Evolutionary conservation across 2,329 filamentous ascomycete species (phyloP), one percentile per base, ranked within the genome.

Genomic region (Trichoderma sp.): DNA sequence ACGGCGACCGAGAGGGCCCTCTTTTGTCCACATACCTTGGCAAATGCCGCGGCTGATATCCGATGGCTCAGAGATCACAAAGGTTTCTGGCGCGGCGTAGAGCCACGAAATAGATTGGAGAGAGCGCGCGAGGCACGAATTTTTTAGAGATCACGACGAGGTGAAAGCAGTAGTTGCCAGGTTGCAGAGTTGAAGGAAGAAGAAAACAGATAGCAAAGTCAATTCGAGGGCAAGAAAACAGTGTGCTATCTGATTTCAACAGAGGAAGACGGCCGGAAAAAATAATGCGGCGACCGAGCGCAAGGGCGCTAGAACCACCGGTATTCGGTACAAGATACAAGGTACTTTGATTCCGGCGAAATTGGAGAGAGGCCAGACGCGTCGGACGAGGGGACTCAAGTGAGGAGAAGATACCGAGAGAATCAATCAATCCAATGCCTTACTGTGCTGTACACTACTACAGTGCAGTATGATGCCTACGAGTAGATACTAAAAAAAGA

Each of bases 271-370:
- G 3, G 15, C 30, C 56, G 57, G 47, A 51, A 64, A 62, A 70
- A 56, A 34, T 71, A 67, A 61, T 62, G 28, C 32, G 70, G 72
- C 76, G 71, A 74, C 62, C 74, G 73, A 74, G 64, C 74, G 73
- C 74, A 74, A 72, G 69, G 56, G 28, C 56, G 56, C 56, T 60
- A 60, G 30, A 32, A 68, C 75, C 71, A 78, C 4, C 43, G 39
- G 28, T 51, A 51, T n/a, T 30, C 18, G 21, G 70, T 63, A 67
- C 30, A 28, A 18, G 62, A 24, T 60, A 66, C 62, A 24, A 43
- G 36, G 62, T 67, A 66, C 70, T 36, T 58, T 47, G 43, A 39
- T 21, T 47, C 43, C 43, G 43, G 43, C 4, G 56, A 58, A 28
- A 4, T 58, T 30, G 56, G 15, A 30, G 56, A 18, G 34, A 36